Evolutionary conservation across 805 yeast genomes (phyloP), one percentile per base, ranked within the genome.

Genomic region (Metschnikowia arizonensis): DNA sequence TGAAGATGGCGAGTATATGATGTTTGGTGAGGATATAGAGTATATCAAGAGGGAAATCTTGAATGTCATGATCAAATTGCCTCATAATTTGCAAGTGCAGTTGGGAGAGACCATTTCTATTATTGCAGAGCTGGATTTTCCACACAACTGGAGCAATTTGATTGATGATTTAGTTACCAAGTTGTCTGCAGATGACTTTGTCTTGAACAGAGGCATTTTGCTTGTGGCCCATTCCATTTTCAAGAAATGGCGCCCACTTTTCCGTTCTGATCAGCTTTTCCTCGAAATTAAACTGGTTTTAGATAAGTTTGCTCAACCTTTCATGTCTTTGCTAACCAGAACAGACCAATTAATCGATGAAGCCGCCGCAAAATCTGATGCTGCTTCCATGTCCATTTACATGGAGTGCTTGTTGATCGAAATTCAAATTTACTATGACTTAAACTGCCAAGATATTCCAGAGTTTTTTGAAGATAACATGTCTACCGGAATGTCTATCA

Each of bases 391-490:
- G 48, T 61, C 60, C 28, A 68, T 82, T 1, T 71, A 84, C 36
- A 78, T 88, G 54, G 91, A 85, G 26, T 86, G 85, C 46, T 64
- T 90, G 54, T 68, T 84, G 41, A 66, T 89, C 18, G 72, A 90
- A 44, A 65, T 85, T 29, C 91, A 93, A 61, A 79, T 95, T 30
- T 95, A 87, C 65, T 88, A 82, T 61, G 99, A 93, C 63, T 79
- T 93, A 58, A 93, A 93, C 64, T 91, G 97, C 66, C 99, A 95
- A 68, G 99, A 93, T 66, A 84, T 93, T 44, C 99, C 99, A 1
- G 99, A 90, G 65, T 93, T 91, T 61, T 93, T 93, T 62, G 99
- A 95, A 67, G 98, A 93, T 66, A 78, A 93, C 62, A 68, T 93
- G 64, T 69, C 74, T 33, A 69, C 67, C 14, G 89, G 95, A 44